These are phyloP conservation scores for Pseudomonodictys pantanalensis DNA, from an alignment of 495 filamentous ascomycete genomes.

Conservation along the genomic window DNA sequence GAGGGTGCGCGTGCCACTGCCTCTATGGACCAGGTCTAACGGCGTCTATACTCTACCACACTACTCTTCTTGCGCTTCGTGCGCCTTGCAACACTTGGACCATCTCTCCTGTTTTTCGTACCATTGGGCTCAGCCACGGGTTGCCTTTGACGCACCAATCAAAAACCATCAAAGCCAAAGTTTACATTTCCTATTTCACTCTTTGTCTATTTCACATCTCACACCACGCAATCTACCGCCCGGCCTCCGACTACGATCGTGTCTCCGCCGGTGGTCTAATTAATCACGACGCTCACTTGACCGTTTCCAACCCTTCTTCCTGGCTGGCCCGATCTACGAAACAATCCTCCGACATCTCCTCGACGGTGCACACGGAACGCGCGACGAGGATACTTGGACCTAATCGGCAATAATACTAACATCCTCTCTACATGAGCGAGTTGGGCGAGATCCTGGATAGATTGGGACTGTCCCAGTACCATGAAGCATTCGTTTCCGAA, in stretches of 20 bases:
- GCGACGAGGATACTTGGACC: not conserved
- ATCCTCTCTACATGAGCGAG: slow-evolving; percentile 48
- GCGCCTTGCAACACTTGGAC: slow-evolving; percentile 35
- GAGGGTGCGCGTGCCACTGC: not conserved
- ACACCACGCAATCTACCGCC: not conserved
- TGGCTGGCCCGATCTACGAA: not conserved
- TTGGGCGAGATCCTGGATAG: slow-evolving; percentile 61
- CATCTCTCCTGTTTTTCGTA: slow-evolving; percentile 21
- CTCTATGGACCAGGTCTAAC: slow-evolving; percentile 10
- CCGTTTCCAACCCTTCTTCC: no score
- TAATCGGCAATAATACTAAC: not conserved
- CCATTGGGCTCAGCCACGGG: slow-evolving; percentile 9
- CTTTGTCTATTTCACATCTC: not conserved
- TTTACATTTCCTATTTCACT: slow-evolving; percentile 1
- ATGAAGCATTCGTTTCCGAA: slow-evolving; percentile 64
- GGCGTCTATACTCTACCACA: not conserved
- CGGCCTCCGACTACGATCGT: no score
- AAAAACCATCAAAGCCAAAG: not conserved
- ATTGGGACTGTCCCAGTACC: slow-evolving; percentile 71
- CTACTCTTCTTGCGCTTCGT: slow-evolving; percentile 34
- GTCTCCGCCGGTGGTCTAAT: no score
- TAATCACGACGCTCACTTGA: no score
- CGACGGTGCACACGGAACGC: not conserved
- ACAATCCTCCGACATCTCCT: not conserved
- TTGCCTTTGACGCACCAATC: not conserved